phyloP scores from a whole-genome alignment of 306 rosid species.

The Phaseolus lunatus region DNA sequence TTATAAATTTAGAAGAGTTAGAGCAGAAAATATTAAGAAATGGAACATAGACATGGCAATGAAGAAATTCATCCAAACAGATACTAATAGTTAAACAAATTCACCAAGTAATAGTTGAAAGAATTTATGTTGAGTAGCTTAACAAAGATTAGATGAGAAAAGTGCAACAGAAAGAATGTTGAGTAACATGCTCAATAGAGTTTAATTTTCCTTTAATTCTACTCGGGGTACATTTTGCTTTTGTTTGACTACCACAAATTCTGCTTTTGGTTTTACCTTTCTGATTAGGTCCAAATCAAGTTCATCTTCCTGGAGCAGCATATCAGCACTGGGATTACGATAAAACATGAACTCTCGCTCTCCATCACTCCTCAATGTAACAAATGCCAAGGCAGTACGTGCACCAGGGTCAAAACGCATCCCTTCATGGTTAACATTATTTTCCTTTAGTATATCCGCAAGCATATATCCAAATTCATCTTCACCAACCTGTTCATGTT shows the following conservation, averaged over 20 bases:
- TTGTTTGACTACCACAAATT: constrained; percentile 16
- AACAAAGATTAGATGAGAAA: constrained; percentile 26
- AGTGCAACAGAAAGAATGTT: constrained; percentile 20
- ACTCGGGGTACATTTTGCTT: constrained; percentile 9
- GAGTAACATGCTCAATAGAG: constrained; percentile 21
- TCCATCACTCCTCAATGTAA: constrained; percentile 84
- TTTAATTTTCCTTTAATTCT: constrained; percentile 17
- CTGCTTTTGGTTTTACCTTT: constrained; percentile 61
- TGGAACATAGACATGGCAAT: constrained; percentile 16
- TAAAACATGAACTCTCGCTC: constrained; percentile 99
- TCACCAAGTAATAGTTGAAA: constrained; percentile 7
- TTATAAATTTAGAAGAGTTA: constrained; percentile 17
- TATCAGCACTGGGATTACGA: constrained; percentile 98
- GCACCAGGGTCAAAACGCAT: constrained; percentile 93
- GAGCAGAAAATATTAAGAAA: constrained; percentile 22
- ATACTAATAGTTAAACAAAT: background rate
- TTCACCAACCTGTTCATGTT: constrained; percentile 80
- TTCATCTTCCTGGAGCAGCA: constrained; percentile 88
- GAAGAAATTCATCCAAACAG: background rate
- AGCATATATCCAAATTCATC: constrained; percentile 99
- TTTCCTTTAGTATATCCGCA: constrained; percentile 82
- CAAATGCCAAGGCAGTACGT: constrained; percentile 97
- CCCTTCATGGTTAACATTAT: constrained; percentile 85
- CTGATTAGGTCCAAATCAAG: constrained; percentile 75
- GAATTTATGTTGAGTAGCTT: constrained; percentile 6